Evolutionary conservation across 306 rosid species (phyloP).

Genomic region (Spatholobus suberectus): DNA sequence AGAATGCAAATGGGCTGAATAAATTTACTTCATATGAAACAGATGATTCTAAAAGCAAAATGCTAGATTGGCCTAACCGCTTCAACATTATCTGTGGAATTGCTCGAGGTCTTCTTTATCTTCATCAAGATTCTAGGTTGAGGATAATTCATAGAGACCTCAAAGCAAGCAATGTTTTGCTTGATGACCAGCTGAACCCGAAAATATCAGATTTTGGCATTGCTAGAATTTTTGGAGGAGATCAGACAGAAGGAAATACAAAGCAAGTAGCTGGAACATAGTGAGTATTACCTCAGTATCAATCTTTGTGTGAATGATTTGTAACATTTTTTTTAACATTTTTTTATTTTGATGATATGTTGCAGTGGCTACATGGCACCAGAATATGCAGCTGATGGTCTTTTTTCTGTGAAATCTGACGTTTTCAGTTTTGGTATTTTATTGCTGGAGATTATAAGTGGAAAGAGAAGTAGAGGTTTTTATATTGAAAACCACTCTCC

Average conservation of each 20-base stretch:
- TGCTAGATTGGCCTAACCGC: slow-evolving; percentile 52
- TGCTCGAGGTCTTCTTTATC: slow-evolving; percentile 58
- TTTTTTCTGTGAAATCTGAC: slow-evolving; percentile 52
- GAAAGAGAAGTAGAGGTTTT: slow-evolving; percentile 58
- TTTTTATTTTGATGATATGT: not conserved
- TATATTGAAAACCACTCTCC: slow-evolving; percentile 31
- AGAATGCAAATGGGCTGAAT: not conserved
- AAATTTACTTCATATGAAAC: not conserved
- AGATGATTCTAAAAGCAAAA: slow-evolving; percentile 42
- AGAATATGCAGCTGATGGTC: slow-evolving; percentile 55
- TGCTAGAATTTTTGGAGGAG: slow-evolving; percentile 42
- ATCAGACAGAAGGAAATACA: slow-evolving; percentile 54
- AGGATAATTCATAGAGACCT: slow-evolving; percentile 5
- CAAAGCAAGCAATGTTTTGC: slow-evolving; percentile 51
- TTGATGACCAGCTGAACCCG: slow-evolving; percentile 50
- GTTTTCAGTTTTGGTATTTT: slow-evolving; percentile 57
- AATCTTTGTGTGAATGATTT: not conserved
- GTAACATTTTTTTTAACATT: not conserved
- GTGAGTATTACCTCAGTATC: slow-evolving; percentile 40
- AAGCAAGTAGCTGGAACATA: slow-evolving; percentile 56
- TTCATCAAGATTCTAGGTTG: slow-evolving; percentile 49
- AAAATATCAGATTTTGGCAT: slow-evolving; percentile 64
- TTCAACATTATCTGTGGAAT: slow-evolving; percentile 55
- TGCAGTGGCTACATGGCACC: slow-evolving; percentile 66
- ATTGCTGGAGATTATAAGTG: slow-evolving; percentile 57